phyloP scores from a whole-genome alignment of 2,329 filamentous ascomycete species.

The Colletotrichum endophyticum region DNA sequence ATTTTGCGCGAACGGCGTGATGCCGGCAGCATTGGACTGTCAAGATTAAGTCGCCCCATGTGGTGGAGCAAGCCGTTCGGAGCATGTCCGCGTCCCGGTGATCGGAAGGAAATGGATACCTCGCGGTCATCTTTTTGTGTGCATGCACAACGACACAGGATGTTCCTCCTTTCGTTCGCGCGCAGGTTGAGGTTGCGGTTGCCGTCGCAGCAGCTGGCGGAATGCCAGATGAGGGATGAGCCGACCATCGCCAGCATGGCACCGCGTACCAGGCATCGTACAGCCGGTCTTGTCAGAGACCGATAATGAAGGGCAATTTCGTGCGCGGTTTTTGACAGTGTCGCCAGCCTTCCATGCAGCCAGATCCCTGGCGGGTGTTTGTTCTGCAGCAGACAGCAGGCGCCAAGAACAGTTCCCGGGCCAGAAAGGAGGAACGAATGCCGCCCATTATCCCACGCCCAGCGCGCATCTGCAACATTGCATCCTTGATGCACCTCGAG shows the following conservation, averaged over 20 bases:
- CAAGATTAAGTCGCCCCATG: constrained; percentile 10
- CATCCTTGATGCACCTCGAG: constrained; percentile 1
- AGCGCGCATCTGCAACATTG: constrained; percentile 1
- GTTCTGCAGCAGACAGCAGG: constrained; percentile 17
- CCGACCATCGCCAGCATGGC: not conserved
- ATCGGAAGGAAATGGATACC: not conserved
- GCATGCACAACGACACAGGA: not conserved
- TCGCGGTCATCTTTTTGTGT: not conserved
- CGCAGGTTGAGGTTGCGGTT: not conserved
- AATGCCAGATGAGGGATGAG: not conserved
- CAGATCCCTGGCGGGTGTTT: constrained; percentile 2
- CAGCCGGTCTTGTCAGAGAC: not conserved
- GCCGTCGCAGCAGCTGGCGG: not conserved
- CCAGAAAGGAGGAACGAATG: constrained; percentile 7
- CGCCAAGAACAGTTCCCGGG: constrained; percentile 14
- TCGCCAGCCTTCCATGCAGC: not conserved
- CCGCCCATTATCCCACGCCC: constrained; percentile 13
- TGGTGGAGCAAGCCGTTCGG: not conserved
- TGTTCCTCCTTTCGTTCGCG: not conserved
- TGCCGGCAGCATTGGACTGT: not conserved
- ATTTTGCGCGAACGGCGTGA: constrained; percentile 2
- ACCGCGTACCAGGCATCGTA: not conserved
- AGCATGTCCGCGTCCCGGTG: constrained; percentile 1
- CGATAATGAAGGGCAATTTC: not conserved
- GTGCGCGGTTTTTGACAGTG: constrained; percentile 13